phyloP scores from a whole-genome alignment of 2,329 filamentous ascomycete species.

The Hypoxylon sp. region DNA sequence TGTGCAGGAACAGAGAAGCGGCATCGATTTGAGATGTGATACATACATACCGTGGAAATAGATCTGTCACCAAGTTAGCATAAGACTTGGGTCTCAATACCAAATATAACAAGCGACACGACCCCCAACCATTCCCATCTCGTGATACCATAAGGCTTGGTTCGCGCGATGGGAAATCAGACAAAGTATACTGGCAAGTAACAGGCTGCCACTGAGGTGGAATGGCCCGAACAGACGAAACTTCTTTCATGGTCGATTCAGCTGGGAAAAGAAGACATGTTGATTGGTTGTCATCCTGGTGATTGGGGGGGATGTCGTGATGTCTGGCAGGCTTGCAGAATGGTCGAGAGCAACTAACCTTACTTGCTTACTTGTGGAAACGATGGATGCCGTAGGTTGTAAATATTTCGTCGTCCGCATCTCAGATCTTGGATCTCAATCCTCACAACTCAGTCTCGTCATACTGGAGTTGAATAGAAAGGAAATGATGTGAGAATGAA shows the following conservation, averaged over 20 bases:
- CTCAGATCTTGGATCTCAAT: neutral
- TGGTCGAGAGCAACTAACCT: slow-evolving; percentile 32
- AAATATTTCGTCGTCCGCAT: neutral
- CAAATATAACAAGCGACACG: neutral
- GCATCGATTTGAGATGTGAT: neutral
- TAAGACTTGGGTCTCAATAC: neutral
- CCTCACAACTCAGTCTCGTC: neutral
- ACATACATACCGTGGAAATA: neutral
- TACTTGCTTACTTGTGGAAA: neutral
- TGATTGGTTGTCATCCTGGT: slow-evolving; percentile 78
- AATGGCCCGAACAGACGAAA: slow-evolving; percentile 75
- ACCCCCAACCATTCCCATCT: slow-evolving; percentile 23
- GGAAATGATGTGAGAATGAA: slow-evolving; percentile 31
- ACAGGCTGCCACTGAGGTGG: slow-evolving; percentile 74
- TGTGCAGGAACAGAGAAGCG: slow-evolving; percentile 12
- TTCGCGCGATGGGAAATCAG: slow-evolving; percentile 66
- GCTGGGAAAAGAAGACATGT: slow-evolving; percentile 88
- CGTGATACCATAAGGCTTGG: slow-evolving; percentile 11
- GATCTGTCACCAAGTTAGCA: slow-evolving; percentile 23
- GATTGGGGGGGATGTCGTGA: slow-evolving; percentile 56
- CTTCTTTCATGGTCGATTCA: slow-evolving; percentile 90
- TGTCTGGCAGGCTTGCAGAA: slow-evolving; percentile 24
- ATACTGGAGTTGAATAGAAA: neutral
- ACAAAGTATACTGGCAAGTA: slow-evolving; percentile 93
- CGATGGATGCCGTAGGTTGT: neutral